These are phyloP conservation scores for Hyaloperonospora brassicae DNA, from an alignment of 352 stramenopile species.

Conservation along the genomic window DNA sequence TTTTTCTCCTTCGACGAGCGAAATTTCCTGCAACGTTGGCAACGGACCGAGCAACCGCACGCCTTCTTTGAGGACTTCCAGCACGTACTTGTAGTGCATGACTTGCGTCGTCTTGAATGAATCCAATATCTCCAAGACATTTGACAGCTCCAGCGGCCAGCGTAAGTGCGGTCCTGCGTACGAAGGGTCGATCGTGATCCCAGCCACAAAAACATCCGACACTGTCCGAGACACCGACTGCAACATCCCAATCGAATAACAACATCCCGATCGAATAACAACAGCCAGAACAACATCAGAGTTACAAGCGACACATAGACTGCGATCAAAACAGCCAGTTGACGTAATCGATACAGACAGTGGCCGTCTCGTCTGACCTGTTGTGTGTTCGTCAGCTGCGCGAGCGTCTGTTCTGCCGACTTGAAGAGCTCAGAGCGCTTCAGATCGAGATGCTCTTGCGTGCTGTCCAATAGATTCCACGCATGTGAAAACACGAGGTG, in stretches of 20 bases:
- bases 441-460: constrained; percentile 84
- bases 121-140: constrained; percentile 85
- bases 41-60: constrained; percentile 53
- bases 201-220: constrained; percentile 47
- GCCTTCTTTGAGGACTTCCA: constrained; percentile 71
- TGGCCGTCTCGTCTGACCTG: constrained; percentile 20
- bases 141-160: constrained; percentile 80
- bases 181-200: constrained; percentile 42
- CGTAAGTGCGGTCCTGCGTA: constrained; percentile 73
- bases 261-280: not conserved
- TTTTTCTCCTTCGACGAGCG: constrained; percentile 74
- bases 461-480: constrained; percentile 88
- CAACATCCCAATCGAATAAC: not conserved
- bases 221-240: constrained; percentile 40
- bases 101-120: constrained; percentile 85
- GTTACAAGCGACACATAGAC: too few species aligned
- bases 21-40: constrained; percentile 85
- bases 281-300: too few species aligned
- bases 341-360: not conserved
- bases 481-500: constrained; percentile 72
- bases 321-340: not conserved
- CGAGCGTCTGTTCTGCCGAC: constrained; percentile 70
- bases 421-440: constrained; percentile 84
- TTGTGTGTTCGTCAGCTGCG: constrained; percentile 63
- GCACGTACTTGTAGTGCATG: constrained; percentile 88